Evolutionary conservation across 768 basidiomycete species (phyloP), one percentile per base, ranked within the genome.

Genomic region (Serendipita sp.): DNA sequence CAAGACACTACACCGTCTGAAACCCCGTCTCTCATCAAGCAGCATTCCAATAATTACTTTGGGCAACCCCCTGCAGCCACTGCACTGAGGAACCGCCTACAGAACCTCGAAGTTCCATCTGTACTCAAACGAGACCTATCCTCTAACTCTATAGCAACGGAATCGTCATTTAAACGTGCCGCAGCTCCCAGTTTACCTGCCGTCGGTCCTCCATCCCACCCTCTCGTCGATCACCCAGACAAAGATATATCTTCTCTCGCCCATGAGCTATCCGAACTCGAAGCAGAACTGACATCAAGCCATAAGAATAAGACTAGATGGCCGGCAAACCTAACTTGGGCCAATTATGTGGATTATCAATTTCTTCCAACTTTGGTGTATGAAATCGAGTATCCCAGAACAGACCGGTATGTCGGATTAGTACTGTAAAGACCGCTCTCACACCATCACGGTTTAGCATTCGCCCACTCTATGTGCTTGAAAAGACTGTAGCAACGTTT

Each of bases 361-460:
- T 75, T 94, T 45, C 85, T 89, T 53, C 96, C 96, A 13, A 92
- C 92, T 0, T 79, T 99, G 47, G 93, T 97, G 4, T 99, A 99
- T 71, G 93, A 98, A 73, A 78, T 98, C 38, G 94, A 97, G 74
- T 99, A 94, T 73, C 95, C 95, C 8, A 78, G 95, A 62, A 97
- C 95, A 8, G 84, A 89, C 37, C 76, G 79, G 90, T 90, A 70
- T 60, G 82, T 75, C 8, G 13, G 48, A 7, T 46, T 35, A 32
- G 37, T 24, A 16, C 11, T 16, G 24, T 4, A 16, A 45, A 64
- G 3, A 28, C 5, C 15, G 30, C 7, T 3, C 45, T 34, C 11
- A 34, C 30, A 54, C 41, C 18, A 3, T 41, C 41, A 7, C 13
- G 5, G 4, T 44, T 3, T 66, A 77, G 76, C 11, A 72, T 79